These are phyloP conservation scores for Pseudogymnoascus sp. DNA, from an alignment of 2,329 filamentous ascomycete genomes.

Conservation along the genomic window DNA sequence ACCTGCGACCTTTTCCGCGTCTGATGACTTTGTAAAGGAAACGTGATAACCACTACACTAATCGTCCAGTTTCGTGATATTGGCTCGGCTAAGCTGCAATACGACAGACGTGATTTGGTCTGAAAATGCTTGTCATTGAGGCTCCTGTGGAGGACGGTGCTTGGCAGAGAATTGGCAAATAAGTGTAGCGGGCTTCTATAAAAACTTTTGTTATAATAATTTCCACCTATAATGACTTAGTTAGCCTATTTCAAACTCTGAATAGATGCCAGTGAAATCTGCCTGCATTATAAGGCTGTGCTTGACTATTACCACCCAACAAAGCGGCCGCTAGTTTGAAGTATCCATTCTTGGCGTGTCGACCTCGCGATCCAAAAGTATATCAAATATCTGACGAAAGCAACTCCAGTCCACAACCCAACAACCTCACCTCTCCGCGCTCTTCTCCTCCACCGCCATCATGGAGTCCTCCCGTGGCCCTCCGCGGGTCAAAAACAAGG, in stretches of 20 bases:
- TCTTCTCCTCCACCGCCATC: slow-evolving; percentile 26
- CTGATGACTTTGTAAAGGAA: slow-evolving; percentile 15
- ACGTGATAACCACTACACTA: slow-evolving; percentile 15
- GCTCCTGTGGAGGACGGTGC: background rate
- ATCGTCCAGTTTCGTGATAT: slow-evolving; percentile 3
- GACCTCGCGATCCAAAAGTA: slow-evolving; percentile 2
- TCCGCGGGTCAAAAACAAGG: slow-evolving; percentile 98
- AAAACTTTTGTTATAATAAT: background rate
- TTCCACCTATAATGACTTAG: background rate
- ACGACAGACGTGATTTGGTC: background rate
- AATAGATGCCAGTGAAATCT: too few relatives aligned
- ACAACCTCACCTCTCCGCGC: background rate
- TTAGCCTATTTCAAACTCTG: background rate
- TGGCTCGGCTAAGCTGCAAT: slow-evolving; percentile 1
- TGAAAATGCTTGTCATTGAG: background rate
- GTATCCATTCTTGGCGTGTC: slow-evolving; percentile 6
- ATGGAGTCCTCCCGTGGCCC: slow-evolving; percentile 92
- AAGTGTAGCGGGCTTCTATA: background rate
- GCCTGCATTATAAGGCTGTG: background rate
- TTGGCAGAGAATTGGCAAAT: background rate
- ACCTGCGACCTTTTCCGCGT: slow-evolving; percentile 16
- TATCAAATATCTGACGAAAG: slow-evolving; percentile 5
- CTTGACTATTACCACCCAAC: background rate
- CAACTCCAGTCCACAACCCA: background rate
- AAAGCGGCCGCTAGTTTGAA: background rate